Evolutionary conservation across 768 basidiomycete species (phyloP).

Genomic region (Coprinopsis cinerea): DNA sequence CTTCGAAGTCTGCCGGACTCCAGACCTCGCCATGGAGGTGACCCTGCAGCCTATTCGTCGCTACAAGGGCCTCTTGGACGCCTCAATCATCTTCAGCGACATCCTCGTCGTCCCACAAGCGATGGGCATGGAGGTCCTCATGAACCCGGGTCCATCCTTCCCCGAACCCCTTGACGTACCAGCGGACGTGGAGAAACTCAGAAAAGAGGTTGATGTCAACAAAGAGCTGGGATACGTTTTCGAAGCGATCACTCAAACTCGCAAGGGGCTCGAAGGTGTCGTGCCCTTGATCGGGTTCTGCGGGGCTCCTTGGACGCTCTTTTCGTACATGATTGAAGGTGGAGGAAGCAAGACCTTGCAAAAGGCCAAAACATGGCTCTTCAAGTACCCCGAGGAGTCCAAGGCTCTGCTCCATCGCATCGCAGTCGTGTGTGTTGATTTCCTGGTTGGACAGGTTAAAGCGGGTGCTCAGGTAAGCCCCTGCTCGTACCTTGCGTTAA

Average conservation of each 20-base stretch:
- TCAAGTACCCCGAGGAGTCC: constrained; percentile 82
- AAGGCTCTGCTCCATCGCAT: constrained; percentile 71
- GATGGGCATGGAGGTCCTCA: constrained; percentile 91
- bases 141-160: constrained; percentile 90
- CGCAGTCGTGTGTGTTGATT: constrained; percentile 86
- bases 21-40: constrained; percentile 81
- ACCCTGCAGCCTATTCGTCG: constrained; percentile 93
- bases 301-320: constrained; percentile 97
- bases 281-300: constrained; percentile 97
- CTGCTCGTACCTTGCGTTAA: background rate
- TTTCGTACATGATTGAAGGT: constrained; percentile 98
- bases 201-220: constrained; percentile 63
- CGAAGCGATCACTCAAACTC: constrained; percentile 82
- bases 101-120: constrained; percentile 98
- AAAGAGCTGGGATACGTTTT: constrained; percentile 90
- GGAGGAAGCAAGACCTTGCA: constrained; percentile 87
- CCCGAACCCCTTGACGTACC: constrained; percentile 80
- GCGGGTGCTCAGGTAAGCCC: constrained; percentile 88
- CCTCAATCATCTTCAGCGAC: constrained; percentile 96
- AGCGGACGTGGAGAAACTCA: constrained; percentile 61
- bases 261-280: constrained; percentile 73
- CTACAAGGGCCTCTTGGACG: constrained; percentile 83
- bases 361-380: constrained; percentile 92
- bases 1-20: constrained; percentile 92
- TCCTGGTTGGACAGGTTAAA: constrained; percentile 85